A percentile compares a stretch with the other conserved stretches of the same genome.
Evolutionary conservation across 139 green algal species (phyloP).

Genomic region (Zygnema circumcarinatum): DNA sequence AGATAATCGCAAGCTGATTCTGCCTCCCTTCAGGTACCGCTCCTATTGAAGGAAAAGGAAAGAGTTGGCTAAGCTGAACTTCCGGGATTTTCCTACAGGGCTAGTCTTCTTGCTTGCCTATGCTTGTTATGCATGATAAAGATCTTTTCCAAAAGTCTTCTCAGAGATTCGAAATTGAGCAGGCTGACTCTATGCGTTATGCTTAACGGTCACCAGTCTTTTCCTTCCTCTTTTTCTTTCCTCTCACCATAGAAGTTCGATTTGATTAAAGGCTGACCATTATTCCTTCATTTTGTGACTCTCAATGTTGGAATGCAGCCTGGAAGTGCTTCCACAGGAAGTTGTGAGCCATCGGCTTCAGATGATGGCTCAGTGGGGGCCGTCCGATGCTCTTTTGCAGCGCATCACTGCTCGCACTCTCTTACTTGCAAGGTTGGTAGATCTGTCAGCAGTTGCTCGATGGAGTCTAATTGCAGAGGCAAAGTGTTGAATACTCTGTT

Average conservation of each 20-base stretch:
- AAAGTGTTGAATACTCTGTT: neutral
- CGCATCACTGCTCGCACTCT: conserved; percentile 37
- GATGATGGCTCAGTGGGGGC: conserved; percentile 33
- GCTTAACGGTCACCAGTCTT: too few relatives aligned
- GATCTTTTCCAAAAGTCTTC: too few relatives aligned
- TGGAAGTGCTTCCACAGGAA: neutral
- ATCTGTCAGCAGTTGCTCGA: conserved; percentile 1
- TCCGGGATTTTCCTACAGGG: too few relatives aligned
- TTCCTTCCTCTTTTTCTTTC: too few relatives aligned
- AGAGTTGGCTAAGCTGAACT: neutral
- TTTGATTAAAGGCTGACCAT: too few relatives aligned
- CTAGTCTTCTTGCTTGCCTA: too few relatives aligned
- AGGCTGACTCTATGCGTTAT: too few relatives aligned
- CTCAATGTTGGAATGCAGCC: too few relatives aligned
- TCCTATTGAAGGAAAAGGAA: neutral
- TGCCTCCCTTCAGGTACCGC: conserved; percentile 48
- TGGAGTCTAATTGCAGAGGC: neutral
- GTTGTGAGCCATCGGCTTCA: neutral
- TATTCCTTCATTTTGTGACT: too few relatives aligned
- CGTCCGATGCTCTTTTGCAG: conserved; percentile 23
- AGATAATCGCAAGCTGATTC: conserved; percentile 19
- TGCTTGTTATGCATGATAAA: too few relatives aligned
- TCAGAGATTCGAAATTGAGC: too few relatives aligned
- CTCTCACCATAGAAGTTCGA: too few relatives aligned
- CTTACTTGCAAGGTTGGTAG: conserved; percentile 48